These are phyloP conservation scores for Phialophora expanda DNA, from an alignment of 2,329 filamentous ascomycete species.

Conservation along the genomic window DNA sequence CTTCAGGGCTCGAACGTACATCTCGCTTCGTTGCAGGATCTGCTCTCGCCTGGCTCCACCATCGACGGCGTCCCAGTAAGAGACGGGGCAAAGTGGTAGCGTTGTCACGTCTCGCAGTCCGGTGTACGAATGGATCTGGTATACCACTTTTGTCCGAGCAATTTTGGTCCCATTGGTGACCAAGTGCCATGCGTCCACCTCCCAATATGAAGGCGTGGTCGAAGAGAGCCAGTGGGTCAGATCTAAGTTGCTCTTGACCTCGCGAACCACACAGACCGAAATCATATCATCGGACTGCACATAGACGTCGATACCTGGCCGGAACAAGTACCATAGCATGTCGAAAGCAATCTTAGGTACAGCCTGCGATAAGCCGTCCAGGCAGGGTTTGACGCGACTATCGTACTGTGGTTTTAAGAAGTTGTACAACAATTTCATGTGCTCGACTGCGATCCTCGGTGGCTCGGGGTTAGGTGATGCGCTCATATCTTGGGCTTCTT, in stretches of 20 bases:
- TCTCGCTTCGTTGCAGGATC: neutral
- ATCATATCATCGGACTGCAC: neutral
- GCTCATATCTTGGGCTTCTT: neutral
- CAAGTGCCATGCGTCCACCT: slow-evolving; percentile 1
- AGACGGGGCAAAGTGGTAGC: neutral
- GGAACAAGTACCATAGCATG: slow-evolving; percentile 2
- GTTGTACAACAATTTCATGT: neutral
- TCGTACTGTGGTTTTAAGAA: neutral
- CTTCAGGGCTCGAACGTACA: neutral
- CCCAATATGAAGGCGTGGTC: neutral
- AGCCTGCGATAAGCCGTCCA: neutral
- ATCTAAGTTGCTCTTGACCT: neutral
- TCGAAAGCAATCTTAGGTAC: neutral
- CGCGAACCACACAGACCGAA: neutral
- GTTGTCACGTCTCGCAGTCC: neutral
- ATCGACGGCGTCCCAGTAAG: neutral
- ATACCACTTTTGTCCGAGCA: neutral
- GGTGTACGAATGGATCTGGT: neutral
- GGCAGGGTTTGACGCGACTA: neutral
- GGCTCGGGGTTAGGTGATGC: neutral
- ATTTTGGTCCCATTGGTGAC: neutral
- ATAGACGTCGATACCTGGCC: neutral
- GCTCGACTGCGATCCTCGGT: neutral
- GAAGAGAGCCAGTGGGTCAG: neutral
- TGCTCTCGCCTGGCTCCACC: neutral